Conservation (phyloP, 331 rosid species). For the Pyracantha coccinea region DNA sequence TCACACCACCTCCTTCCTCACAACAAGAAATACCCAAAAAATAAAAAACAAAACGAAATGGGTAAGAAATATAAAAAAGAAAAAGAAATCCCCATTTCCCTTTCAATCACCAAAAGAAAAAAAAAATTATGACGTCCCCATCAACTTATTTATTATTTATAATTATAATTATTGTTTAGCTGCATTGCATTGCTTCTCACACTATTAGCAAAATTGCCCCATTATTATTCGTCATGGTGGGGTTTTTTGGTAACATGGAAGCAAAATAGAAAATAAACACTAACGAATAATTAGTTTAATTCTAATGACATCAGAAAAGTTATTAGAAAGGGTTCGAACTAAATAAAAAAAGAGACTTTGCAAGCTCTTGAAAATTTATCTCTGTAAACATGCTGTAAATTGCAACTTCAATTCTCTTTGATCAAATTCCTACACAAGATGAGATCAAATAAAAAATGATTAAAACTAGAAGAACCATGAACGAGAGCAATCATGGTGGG, state of each 20-base stretch:
- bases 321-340: too few species aligned
- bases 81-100: slow-evolving; percentile 30
- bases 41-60: slow-evolving; percentile 1
- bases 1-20: slow-evolving; percentile 25
- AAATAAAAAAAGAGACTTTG: too few species aligned
- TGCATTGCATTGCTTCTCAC: slow-evolving; percentile 30
- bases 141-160: slow-evolving; percentile 1
- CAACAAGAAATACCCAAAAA: slow-evolving; percentile 5
- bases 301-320: too few species aligned
- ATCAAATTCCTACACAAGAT: too few species aligned
- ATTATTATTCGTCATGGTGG: slow-evolving; percentile 63
- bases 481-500: slow-evolving; percentile 30
- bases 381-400: too few species aligned
- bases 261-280: too few species aligned
- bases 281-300: too few species aligned
- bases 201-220: slow-evolving; percentile 44
- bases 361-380: too few species aligned
- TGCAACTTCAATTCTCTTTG: accelerated
- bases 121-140: slow-evolving; percentile 26
- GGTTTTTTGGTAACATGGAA: slow-evolving; percentile 8
- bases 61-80: slow-evolving; percentile 1
- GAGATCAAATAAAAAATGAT: too few species aligned
- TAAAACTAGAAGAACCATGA: too few species aligned
- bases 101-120: slow-evolving; percentile 34
- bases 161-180: not conserved